These are phyloP conservation scores for Cercospora sp. DNA, from an alignment of 2,329 filamentous ascomycete species.

Conservation along the genomic window DNA sequence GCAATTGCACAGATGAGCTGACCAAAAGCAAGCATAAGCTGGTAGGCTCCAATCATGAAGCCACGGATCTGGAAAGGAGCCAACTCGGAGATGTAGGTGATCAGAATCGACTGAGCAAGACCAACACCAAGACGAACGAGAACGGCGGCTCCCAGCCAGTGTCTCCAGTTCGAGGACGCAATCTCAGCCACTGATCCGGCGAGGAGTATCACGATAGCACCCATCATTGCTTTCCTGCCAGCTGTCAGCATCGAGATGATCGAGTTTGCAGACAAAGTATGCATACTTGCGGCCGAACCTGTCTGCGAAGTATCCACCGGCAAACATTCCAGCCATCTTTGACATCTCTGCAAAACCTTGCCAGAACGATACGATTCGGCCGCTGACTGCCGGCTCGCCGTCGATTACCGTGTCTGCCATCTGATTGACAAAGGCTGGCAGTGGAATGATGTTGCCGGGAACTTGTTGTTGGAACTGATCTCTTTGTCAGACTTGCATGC, in stretches of 20 bases:
- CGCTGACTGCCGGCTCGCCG: slow-evolving; percentile 19
- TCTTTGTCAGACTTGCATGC: not conserved
- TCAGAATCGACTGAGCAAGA: slow-evolving; percentile 22
- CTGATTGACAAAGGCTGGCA: slow-evolving; percentile 22
- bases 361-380: slow-evolving; percentile 20
- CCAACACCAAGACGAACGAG: slow-evolving; percentile 25
- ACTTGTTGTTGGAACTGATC: slow-evolving; percentile 23
- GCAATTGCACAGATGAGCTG: slow-evolving; percentile 21
- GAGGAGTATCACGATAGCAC: slow-evolving; percentile 21
- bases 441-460: slow-evolving; percentile 25
- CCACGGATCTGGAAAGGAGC: slow-evolving; percentile 26
- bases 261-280: not conserved
- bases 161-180: slow-evolving; percentile 19
- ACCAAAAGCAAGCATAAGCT: slow-evolving; percentile 22
- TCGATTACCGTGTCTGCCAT: slow-evolving; percentile 22
- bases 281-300: slow-evolving; percentile 18
- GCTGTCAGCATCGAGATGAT: not conserved
- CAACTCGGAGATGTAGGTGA: slow-evolving; percentile 25
- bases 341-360: slow-evolving; percentile 26
- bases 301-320: slow-evolving; percentile 16
- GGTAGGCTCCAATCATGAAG: slow-evolving; percentile 24
- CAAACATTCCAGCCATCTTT: slow-evolving; percentile 24
- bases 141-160: slow-evolving; percentile 24
- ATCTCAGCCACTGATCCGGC: slow-evolving; percentile 22
- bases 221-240: slow-evolving; percentile 19